Evolutionary conservation across 2,329 filamentous ascomycete species (phyloP), one percentile per base, ranked within the genome.

Genomic region (Botrytis cinerea): DNA sequence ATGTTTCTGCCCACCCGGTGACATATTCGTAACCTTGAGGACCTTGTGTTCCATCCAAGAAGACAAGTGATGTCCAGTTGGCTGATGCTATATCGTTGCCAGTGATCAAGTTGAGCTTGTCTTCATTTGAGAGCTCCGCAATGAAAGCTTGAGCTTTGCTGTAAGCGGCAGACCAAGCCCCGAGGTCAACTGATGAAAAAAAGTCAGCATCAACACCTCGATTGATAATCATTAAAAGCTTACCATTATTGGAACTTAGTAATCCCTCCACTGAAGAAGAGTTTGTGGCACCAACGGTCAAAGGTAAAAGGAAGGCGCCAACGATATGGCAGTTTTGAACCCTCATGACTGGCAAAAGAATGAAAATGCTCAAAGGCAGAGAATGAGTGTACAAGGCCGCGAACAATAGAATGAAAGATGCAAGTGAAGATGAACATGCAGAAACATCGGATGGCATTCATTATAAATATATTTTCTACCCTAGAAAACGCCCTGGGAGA

Each of bases 51-150:
- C 70, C 70, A 70, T 77, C 73, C 20, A 73, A 73, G 35, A 72
- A 75, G 28, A 70, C 32, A 6, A 77, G 35, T n/a, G 75, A 68
- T 68, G 71, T 75, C 75, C 75, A 77, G n/a, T 76, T 75, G n/a
- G 73, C 73, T 43, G 73, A 73, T 48, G 61, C 28, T 5, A 76
- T 69, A 62, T 70, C 69, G 14, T 70, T 69, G 35, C 82, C 82
- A 51, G 81, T 80, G 4, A 82, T 82, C 48, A 81, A 78, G 74
- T 83, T 84, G 8, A 82, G 79, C 73, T 85, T 85, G 74, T 85
- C 84, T 48, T 83, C 81, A 10, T 82, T 76, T 1, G 83, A 84
- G 67, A 85, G 77, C 59, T 83, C 79, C 0, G 80, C 79, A 22
- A 85, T 82, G 22, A 85, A 78, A 1, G 77, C 78, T 73, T 78